Conservation (phyloP, 2,329 filamentous ascomycete species). For the Cercospora sp. region DNA sequence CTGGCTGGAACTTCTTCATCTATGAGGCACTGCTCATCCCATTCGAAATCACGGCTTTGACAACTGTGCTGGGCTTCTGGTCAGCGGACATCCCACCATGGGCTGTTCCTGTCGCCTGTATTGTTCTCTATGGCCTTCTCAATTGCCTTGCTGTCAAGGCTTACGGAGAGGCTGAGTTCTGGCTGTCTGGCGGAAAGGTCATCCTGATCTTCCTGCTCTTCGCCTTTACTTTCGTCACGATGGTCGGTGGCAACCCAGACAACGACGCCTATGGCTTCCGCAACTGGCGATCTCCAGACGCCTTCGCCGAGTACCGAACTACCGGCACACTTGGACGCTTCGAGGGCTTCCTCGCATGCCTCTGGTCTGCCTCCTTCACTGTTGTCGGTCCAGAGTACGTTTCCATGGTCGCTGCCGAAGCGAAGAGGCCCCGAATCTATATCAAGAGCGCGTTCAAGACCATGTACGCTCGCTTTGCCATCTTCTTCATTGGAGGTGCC, state of each 20-base stretch:
- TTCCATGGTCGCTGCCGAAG: conserved; percentile 51
- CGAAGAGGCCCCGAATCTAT: conserved; percentile 47
- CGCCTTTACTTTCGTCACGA: conserved; percentile 38
- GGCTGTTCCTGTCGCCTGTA: conserved; percentile 45
- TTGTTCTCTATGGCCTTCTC: conserved; percentile 38
- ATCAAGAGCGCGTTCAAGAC: conserved; percentile 54
- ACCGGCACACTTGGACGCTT: conserved; percentile 38
- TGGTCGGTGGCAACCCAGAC: conserved; percentile 37
- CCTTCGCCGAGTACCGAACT: conserved; percentile 35
- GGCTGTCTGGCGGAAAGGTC: conserved; percentile 54
- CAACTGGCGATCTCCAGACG: conserved; percentile 42
- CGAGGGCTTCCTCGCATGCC: conserved; percentile 39
- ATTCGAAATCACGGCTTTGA: conserved; percentile 54
- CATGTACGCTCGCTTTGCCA: conserved; percentile 50
- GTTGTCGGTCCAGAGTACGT: conserved; percentile 51
- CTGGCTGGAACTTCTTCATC: conserved; percentile 50
- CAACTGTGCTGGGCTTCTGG: conserved; percentile 46
- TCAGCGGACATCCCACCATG: conserved; percentile 48
- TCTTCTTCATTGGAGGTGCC: conserved; percentile 52
- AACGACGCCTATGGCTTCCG: conserved; percentile 46
- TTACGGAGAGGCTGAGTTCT: conserved; percentile 51
- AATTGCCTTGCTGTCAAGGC: conserved; percentile 49
- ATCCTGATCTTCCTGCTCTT: conserved; percentile 36
- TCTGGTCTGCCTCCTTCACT: conserved; percentile 42
- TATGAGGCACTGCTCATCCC: conserved; percentile 55